These are phyloP conservation scores for Stylonectria norvegica DNA, from an alignment of 2,329 filamentous ascomycete species.

Conservation along the genomic window DNA sequence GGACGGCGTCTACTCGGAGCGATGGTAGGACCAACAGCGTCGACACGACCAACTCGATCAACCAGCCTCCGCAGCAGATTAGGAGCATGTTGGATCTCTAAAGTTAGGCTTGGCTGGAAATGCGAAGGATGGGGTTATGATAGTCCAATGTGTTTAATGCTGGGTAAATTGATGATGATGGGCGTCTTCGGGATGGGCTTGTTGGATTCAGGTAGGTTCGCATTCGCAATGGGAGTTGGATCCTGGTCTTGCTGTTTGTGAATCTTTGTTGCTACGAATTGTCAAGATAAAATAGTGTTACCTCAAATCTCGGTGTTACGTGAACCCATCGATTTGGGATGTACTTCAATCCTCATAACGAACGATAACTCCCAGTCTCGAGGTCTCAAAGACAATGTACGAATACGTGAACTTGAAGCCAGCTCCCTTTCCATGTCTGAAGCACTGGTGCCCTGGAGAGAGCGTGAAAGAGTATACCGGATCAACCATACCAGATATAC, in stretches of 20 bases:
- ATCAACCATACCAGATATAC: no score
- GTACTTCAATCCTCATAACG: no score
- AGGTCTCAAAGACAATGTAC: not conserved
- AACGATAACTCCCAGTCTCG: no score
- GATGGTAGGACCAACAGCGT: constrained; percentile 44
- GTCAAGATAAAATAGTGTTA: not conserved
- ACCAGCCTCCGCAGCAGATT: constrained; percentile 50
- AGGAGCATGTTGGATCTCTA: constrained; percentile 59
- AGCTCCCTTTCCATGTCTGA: no score
- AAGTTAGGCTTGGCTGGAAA: constrained; percentile 5
- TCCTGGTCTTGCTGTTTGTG: not conserved
- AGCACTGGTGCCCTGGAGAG: no score
- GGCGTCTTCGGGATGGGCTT: constrained; percentile 1
- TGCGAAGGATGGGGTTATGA: constrained; percentile 4
- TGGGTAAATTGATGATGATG: not conserved
- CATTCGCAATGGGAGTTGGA: not conserved
- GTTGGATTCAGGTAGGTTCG: not conserved
- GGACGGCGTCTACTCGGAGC: constrained; percentile 25
- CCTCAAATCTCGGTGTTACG: no score
- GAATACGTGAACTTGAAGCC: not conserved
- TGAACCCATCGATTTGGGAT: no score
- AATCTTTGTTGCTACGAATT: not conserved
- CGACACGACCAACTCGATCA: constrained; percentile 45
- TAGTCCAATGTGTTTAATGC: constrained; percentile 5
- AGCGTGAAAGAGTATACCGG: no score